Base-by-base conservation (phyloP, 352 stramenopile species). In the Phytophthora pluvialis region DNA sequence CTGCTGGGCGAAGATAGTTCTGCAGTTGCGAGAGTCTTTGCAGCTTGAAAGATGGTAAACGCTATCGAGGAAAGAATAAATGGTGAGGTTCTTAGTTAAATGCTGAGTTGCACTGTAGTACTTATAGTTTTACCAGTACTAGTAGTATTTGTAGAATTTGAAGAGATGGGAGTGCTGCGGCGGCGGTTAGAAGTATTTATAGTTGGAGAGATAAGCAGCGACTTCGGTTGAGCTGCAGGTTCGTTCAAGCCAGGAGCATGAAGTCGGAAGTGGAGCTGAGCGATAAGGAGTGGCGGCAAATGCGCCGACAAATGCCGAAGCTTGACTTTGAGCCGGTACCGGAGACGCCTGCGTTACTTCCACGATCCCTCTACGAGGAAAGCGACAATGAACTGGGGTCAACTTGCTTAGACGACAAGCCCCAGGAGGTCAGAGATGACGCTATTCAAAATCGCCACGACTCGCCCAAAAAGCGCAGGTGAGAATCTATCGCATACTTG, bases 271-370 rank as follows among this genome's bases (percentile, higher is more conserved):
- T 42, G 4, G 71, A 71, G 28, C 59, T 86, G 15, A 86, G 70
- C 52, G 80, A 88, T 48, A 62, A 70, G 5, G 78, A 88, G 45
- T 89, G 80, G 80, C 74, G 80, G 10, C 73, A 88, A 62, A 88
- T 84, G 76, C 71, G 78, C 1, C 77, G 80, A 6, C 71, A 75
- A 51, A 69, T 89, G 43, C 49, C 76, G 28, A 80, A 77, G 48
- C 76, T 89, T n/a, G 63, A 78, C 32, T 89, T 89, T 32, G 80
- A 88, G n/a, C 76, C 80, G 7, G 78, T 89, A 28, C 80, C 78
- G 0, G 80, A 89, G 76, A 87, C 78, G 4, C 80, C 80, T 18
- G 42, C 55, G 38, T 62, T 86, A 33, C 58, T 83, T 5, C 73
- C 75, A 33, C 60, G 73, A 5, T 78, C 73, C 28, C 31, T 78